phyloP scores from a whole-genome alignment of 768 basidiomycete species.

The Boletus rex-veris region DNA sequence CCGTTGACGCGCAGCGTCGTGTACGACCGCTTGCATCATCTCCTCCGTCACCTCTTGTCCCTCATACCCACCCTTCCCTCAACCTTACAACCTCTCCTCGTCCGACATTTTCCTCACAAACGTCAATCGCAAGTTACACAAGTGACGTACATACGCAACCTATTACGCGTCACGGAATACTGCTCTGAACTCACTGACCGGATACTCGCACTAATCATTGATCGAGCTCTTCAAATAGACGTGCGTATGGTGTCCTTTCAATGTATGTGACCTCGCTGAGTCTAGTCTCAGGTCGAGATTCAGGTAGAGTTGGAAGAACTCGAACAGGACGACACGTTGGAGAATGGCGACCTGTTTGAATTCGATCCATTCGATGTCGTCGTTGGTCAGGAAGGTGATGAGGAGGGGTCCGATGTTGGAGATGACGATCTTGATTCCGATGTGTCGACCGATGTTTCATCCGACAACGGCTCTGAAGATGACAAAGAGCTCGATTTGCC shows the following conservation, averaged over 20 bases:
- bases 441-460: constrained; percentile 71
- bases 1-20: constrained; percentile 79
- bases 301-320: constrained; percentile 93
- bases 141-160: constrained; percentile 86
- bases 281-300: constrained; percentile 74
- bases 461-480: constrained; percentile 57
- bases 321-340: constrained; percentile 58
- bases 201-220: constrained; percentile 82
- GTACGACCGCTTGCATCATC: constrained; percentile 82
- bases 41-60: constrained; percentile 82
- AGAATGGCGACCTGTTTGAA: constrained; percentile 61
- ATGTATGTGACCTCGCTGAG: neutral
- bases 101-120: constrained; percentile 90
- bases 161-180: constrained; percentile 78
- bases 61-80: constrained; percentile 90
- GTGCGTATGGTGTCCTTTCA: constrained; percentile 44
- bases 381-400: constrained; percentile 69
- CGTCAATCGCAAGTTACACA: constrained; percentile 77
- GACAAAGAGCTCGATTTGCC: constrained; percentile 33
- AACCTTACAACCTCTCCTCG: constrained; percentile 79
- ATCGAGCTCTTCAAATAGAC: constrained; percentile 94
- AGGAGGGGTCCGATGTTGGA: constrained; percentile 54
- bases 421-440: constrained; percentile 49
- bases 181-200: constrained; percentile 85
- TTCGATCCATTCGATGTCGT: constrained; percentile 85